These are phyloP conservation scores for Gelatoporia subvermispora DNA, from an alignment of 768 basidiomycete genomes.

Conservation along the genomic window DNA sequence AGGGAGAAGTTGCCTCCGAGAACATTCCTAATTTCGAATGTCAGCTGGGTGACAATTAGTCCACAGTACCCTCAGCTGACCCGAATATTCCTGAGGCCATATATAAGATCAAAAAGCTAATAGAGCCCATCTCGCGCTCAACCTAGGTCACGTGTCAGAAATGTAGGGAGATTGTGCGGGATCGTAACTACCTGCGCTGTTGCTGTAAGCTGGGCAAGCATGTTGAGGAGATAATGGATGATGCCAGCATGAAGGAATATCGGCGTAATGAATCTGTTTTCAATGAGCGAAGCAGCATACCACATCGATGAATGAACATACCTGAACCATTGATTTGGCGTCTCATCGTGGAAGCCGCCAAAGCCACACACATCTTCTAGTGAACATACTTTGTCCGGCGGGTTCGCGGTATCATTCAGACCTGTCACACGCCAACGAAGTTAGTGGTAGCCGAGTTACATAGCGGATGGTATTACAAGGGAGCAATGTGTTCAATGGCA, in stretches of 20 bases:
- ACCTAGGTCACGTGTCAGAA: slow-evolving; percentile 42
- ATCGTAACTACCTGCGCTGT: slow-evolving; percentile 58
- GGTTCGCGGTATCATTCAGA: slow-evolving; percentile 81
- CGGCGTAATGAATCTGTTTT: slow-evolving; percentile 61
- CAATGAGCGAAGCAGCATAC: background rate
- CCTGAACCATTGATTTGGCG: slow-evolving; percentile 56
- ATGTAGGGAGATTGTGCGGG: background rate
- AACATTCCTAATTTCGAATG: slow-evolving; percentile 52
- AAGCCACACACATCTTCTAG: slow-evolving; percentile 86
- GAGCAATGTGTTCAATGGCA: slow-evolving; percentile 50
- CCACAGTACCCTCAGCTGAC: slow-evolving; percentile 29
- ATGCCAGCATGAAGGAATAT: slow-evolving; percentile 96
- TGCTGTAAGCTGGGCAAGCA: slow-evolving; percentile 80
- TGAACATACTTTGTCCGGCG: slow-evolving; percentile 62
- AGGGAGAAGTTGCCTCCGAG: slow-evolving; percentile 92
- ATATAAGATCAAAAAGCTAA: slow-evolving; percentile 81
- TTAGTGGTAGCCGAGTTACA: slow-evolving; percentile 13
- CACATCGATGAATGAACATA: slow-evolving; percentile 13
- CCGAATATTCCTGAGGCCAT: slow-evolving; percentile 92
- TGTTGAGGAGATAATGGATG: slow-evolving; percentile 86
- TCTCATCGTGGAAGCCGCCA: slow-evolving; percentile 54
- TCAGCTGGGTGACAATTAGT: background rate
- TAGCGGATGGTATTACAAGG: slow-evolving; percentile 44
- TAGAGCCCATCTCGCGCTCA: slow-evolving; percentile 88
- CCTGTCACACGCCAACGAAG: slow-evolving; percentile 36